A percentile compares a stretch with the other conserved stretches of the same genome.
These are phyloP conservation scores for Ceratobasidium sp. DNA, from an alignment of 1,284 basidiomycete species.

Conservation along the genomic window DNA sequence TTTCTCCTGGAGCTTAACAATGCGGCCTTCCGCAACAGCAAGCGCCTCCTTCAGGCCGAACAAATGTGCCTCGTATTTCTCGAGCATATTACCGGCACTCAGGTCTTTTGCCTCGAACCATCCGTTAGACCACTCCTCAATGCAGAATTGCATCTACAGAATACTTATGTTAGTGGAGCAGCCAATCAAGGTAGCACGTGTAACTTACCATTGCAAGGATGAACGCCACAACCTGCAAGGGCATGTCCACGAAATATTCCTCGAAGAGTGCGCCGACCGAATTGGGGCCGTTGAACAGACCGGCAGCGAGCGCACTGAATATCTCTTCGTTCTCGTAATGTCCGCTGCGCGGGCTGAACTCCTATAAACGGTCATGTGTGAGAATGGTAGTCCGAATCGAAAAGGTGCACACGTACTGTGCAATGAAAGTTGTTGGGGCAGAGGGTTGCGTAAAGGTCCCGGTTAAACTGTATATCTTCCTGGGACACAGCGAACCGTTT, in stretches of 20 bases:
- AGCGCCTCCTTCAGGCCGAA: not conserved
- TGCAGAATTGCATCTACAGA: conserved; percentile 29
- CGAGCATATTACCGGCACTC: not conserved
- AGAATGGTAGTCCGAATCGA: too few species aligned
- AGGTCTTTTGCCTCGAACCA: conserved; percentile 2
- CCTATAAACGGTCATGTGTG: too few species aligned
- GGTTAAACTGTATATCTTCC: not conserved
- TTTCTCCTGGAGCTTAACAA: not conserved
- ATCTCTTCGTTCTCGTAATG: not conserved
- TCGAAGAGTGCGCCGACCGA: not conserved
- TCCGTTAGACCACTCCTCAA: conserved; percentile 11
- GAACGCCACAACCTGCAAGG: not conserved
- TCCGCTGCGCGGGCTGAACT: not conserved
- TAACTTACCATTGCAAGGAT: not conserved
- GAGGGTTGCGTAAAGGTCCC: not conserved
- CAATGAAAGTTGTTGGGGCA: conserved; percentile 15
- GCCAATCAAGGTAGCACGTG: too few species aligned
- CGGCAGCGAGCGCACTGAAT: too few species aligned
- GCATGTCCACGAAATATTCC: conserved; percentile 1
- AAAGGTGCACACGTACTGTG: not conserved
- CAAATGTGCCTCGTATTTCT: conserved; percentile 29
- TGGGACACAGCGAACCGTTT: not conserved
- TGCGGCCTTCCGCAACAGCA: not conserved
- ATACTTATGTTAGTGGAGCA: too few species aligned
- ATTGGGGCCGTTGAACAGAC: not conserved